Percentiles rank a stretch among this genome's conserved stretches.
These are phyloP conservation scores for Shiraia bambusicola DNA, from an alignment of 2,329 filamentous ascomycete genomes.

Conservation along the genomic window DNA sequence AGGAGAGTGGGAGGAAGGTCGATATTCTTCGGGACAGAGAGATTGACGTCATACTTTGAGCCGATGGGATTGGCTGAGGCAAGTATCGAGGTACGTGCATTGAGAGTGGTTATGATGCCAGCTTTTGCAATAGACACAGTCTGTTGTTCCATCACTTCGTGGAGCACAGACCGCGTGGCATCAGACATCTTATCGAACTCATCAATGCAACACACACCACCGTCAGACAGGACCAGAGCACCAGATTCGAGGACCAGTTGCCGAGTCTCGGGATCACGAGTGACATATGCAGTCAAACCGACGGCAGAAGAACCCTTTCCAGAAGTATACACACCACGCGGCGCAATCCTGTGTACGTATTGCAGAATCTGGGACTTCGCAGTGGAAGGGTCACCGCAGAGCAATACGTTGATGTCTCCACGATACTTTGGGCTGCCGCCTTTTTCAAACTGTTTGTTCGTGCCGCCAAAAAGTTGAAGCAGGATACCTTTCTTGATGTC, in stretches of 20 bases:
- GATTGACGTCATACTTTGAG: constrained; percentile 93
- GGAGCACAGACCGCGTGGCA: constrained; percentile 69
- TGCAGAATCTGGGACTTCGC: constrained; percentile 92
- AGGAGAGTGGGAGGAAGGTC: constrained; percentile 93
- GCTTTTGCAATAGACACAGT: constrained; percentile 78
- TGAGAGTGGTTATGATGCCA: constrained; percentile 82
- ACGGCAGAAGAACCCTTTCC: constrained; percentile 76
- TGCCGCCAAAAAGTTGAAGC: constrained; percentile 93
- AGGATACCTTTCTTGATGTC: constrained; percentile 99
- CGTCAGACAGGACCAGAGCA: constrained; percentile 71
- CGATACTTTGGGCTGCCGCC: constrained; percentile 93
- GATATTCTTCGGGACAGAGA: constrained; percentile 97
- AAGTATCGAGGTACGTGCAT: constrained; percentile 91
- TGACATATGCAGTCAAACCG: constrained; percentile 76
- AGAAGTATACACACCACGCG: constrained; percentile 77
- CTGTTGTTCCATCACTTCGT: constrained; percentile 82
- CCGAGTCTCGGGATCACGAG: constrained; percentile 70
- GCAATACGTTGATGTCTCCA: constrained; percentile 94
- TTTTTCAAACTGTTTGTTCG: constrained; percentile 97
- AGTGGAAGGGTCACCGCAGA: constrained; percentile 96
- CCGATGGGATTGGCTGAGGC: constrained; percentile 98
- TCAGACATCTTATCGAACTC: constrained; percentile 83
- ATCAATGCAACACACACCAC: constrained; percentile 76
- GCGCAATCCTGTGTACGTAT: constrained; percentile 97
- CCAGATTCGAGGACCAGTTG: constrained; percentile 75